Evolutionary conservation across 495 filamentous ascomycete species (phyloP), one percentile per base, ranked within the genome.

Genomic region (Massariosphaeria phaeospora): DNA sequence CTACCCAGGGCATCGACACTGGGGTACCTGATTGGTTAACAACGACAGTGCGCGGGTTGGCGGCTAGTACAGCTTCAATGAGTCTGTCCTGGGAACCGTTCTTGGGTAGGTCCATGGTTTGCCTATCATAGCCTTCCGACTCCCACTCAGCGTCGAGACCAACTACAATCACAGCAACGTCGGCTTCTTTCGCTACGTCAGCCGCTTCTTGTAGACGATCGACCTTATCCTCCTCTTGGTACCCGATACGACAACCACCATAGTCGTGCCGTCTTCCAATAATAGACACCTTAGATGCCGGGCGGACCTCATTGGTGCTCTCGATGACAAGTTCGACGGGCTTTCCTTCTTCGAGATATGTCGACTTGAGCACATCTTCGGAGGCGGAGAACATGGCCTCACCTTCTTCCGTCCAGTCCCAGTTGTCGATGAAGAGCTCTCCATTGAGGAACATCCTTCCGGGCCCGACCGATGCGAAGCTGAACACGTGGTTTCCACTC

Each of bases 111-210:
- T 89, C 83, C 87, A 93, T 91, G 47, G 80, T 81, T 48, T 84
- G 77, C n/a, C 88, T 79, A 67, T 94, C 88, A 56, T 88, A 84
- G 20, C 89, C 89, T 65, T 94, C 89, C 15, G 84, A 88, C 66
- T 94, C 89, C 89, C 89, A 94, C 65, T 95, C 89, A 36, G 43
- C 79, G 62, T 88, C 87, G 12, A 94, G 75, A 2, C 89, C 89
- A 18, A 88, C 85, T 60, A 89, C 81, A 9, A 94, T 75, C 42
- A 94, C 76, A 6, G 86, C 89, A 25, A 89, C 82, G 47, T 91
- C 85, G 1, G 79, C 78, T 24, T 76, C 71, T 48, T 72, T 72
- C 5, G 87, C 87, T 11, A 84, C 68, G 7, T 74, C 68, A 24
- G 82, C 80, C 0, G 87, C 86, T 31, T 82, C 72, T 12, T 73